phyloP scores from a whole-genome alignment of 2,329 filamentous ascomycete species.

The Tolypocladium album region DNA sequence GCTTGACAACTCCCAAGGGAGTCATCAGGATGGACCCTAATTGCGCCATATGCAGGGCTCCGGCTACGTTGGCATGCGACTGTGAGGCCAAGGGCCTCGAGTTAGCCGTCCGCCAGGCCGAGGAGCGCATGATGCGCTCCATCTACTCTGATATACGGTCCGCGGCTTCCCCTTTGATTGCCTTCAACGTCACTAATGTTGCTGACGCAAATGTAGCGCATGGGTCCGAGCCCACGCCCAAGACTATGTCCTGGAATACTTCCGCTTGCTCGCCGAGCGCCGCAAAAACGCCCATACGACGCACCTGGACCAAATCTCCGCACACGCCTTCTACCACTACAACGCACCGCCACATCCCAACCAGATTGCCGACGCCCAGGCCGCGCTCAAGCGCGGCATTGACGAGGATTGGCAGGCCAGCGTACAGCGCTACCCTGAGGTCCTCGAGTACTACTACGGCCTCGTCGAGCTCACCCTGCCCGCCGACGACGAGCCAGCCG shows the following conservation, averaged over 20 bases:
- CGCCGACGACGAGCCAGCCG: slow-evolving; percentile 45
- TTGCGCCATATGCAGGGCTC: slow-evolving; percentile 55
- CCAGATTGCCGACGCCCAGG: slow-evolving; percentile 55
- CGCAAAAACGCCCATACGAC: slow-evolving; percentile 46
- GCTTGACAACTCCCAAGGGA: slow-evolving; percentile 32
- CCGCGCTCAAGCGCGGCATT: slow-evolving; percentile 59
- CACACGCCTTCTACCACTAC: slow-evolving; percentile 47
- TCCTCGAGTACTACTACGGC: slow-evolving; percentile 72
- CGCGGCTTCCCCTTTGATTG: slow-evolving; percentile 7
- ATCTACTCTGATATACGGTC: slow-evolving; percentile 56
- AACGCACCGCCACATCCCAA: slow-evolving; percentile 45
- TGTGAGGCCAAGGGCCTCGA: slow-evolving; percentile 58
- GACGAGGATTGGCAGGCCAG: slow-evolving; percentile 70
- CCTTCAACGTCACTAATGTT: slow-evolving; percentile 3
- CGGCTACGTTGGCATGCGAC: slow-evolving; percentile 48
- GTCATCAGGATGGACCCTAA: slow-evolving; percentile 57
- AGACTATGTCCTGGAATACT: slow-evolving; percentile 59
- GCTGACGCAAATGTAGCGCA: slow-evolving; percentile 25
- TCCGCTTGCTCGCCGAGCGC: slow-evolving; percentile 47
- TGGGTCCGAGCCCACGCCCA: slow-evolving; percentile 58
- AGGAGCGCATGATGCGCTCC: slow-evolving; percentile 51
- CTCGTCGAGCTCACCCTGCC: slow-evolving; percentile 58
- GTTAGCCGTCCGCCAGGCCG: slow-evolving; percentile 50
- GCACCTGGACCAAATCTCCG: slow-evolving; percentile 44
- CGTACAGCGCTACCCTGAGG: slow-evolving; percentile 67